Conservation (phyloP, 164 flowering plant genomes). For the Cinnamomum chago region DNA sequence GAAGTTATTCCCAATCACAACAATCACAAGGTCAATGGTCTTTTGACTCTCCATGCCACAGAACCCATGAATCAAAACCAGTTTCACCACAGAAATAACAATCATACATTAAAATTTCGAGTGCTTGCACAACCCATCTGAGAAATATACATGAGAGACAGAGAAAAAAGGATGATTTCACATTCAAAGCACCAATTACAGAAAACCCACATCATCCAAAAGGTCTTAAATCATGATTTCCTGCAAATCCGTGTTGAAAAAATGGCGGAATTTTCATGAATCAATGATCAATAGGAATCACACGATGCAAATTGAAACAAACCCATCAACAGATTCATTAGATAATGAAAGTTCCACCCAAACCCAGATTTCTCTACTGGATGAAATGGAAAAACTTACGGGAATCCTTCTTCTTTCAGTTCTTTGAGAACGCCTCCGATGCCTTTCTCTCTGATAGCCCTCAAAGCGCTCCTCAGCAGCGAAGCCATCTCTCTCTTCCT, state of each 20-base stretch:
- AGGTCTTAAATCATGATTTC: not conserved
- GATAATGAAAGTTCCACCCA: not conserved
- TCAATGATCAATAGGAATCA: not conserved
- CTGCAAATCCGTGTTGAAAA: not conserved
- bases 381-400: constrained; percentile 26
- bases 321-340: not conserved
- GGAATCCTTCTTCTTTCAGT: constrained; percentile 63
- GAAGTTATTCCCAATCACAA: not conserved
- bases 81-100: not conserved
- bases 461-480: constrained; percentile 52
- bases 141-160: not conserved
- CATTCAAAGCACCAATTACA: not conserved
- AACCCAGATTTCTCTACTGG: not conserved
- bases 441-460: constrained; percentile 64
- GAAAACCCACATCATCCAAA: not conserved
- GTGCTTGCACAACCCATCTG: not conserved
- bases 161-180: not conserved
- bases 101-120: not conserved
- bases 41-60: not conserved
- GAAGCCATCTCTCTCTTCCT: constrained; percentile 44
- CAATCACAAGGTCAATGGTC: not conserved
- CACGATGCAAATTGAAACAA: not conserved
- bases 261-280: not conserved
- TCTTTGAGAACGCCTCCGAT: constrained; percentile 49
- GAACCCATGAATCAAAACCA: not conserved